A percentile compares a stretch with the other conserved stretches of the same genome.
Evolutionary conservation across 257 asterid species (phyloP).

Genomic region (Forsythia suspensa): DNA sequence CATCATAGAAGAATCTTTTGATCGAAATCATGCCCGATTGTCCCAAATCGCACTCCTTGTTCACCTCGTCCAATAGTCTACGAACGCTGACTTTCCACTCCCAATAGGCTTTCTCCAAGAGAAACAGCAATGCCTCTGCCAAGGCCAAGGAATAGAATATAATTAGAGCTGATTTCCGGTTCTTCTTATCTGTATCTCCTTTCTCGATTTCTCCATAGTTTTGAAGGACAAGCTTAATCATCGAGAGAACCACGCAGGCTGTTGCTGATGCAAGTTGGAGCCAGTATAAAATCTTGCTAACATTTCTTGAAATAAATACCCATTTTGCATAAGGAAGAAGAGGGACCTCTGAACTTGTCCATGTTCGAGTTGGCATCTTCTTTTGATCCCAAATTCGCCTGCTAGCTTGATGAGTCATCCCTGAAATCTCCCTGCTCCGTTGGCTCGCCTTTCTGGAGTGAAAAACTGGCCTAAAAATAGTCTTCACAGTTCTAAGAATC

Average conservation of each 20-base stretch:
- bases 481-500: slow-evolving; percentile 28
- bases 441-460: slow-evolving; percentile 16
- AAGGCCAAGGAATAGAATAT: slow-evolving; percentile 82
- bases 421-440: slow-evolving; percentile 34
- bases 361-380: slow-evolving; percentile 49
- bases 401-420: slow-evolving; percentile 12
- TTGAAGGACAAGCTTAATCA: slow-evolving; percentile 53
- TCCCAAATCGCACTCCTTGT: slow-evolving; percentile 69
- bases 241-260: slow-evolving; percentile 72
- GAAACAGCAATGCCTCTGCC: slow-evolving; percentile 81
- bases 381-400: slow-evolving; percentile 32
- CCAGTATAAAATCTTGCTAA: slow-evolving; percentile 73
- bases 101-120: slow-evolving; percentile 90
- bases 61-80: slow-evolving; percentile 57
- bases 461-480: slow-evolving; percentile 26
- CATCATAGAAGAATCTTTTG: slow-evolving; percentile 80
- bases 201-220: slow-evolving; percentile 61
- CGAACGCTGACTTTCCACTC: slow-evolving; percentile 72
- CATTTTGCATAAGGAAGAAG: slow-evolving; percentile 67
- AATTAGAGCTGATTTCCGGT: slow-evolving; percentile 62
- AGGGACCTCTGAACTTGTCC: slow-evolving; percentile 85
- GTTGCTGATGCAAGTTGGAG: slow-evolving; percentile 78
- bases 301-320: slow-evolving; percentile 71
- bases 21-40: slow-evolving; percentile 66
- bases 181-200: slow-evolving; percentile 64